Conservation (phyloP, 208 protist species). For the Acanthamoeba castellanii region DNA sequence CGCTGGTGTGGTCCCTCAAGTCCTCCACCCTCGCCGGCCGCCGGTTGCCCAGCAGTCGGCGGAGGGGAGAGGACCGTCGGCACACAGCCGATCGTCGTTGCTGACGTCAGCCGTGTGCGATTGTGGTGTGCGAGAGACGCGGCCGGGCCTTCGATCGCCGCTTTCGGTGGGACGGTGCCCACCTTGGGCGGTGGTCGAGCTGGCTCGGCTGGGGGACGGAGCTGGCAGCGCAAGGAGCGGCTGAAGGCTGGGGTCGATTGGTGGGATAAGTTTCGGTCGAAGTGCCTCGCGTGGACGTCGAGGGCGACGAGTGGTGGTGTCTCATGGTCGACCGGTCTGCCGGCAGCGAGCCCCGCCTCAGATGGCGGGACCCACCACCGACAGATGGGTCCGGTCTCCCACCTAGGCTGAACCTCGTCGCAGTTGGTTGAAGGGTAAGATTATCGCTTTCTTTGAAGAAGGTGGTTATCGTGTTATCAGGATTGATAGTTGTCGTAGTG, state of each 20-base stretch:
- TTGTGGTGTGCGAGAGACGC: too few species aligned
- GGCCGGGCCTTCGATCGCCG: too few species aligned
- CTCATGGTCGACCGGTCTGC: background rate
- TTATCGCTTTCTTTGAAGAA: background rate
- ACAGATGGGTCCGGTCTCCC: background rate
- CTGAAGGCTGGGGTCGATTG: constrained; percentile 4
- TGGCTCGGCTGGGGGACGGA: too few species aligned
- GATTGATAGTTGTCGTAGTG: background rate
- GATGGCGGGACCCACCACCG: background rate
- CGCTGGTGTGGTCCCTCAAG: background rate
- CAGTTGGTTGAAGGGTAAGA: constrained; percentile 14
- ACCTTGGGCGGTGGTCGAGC: too few species aligned
- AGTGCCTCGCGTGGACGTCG: background rate
- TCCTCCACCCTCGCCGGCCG: background rate
- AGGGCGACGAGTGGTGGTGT: constrained; percentile 24
- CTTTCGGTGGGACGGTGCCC: too few species aligned
- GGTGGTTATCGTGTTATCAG: background rate
- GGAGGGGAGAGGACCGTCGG: background rate
- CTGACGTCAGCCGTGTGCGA: background rate
- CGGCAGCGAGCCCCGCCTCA: background rate
- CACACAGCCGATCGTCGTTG: background rate
- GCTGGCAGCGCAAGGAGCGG: background rate
- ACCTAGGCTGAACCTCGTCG: constrained; percentile 38
- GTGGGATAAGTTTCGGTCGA: background rate
- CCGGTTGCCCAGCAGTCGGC: background rate